Evolutionary conservation across 2,329 filamentous ascomycete species (phyloP).

Genomic region (Phaeophleospora eucalypticola): DNA sequence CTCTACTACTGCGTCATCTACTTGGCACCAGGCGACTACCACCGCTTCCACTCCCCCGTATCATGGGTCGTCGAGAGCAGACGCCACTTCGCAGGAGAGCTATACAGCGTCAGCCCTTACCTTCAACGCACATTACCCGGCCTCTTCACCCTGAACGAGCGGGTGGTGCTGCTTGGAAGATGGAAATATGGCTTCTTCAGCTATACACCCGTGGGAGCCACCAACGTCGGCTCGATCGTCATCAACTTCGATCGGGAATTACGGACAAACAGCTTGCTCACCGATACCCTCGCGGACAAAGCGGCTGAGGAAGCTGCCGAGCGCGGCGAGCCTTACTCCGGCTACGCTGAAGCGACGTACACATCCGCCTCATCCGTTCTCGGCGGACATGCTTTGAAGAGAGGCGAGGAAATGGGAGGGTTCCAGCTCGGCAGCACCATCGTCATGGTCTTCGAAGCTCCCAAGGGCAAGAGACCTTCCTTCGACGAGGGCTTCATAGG

Average conservation of each 20-base stretch:
- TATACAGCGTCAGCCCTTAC: constrained; percentile 93
- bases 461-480: constrained; percentile 55
- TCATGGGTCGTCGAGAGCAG: constrained; percentile 93
- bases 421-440: constrained; percentile 95
- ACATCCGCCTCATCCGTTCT: constrained; percentile 70
- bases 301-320: constrained; percentile 75
- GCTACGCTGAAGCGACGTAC: constrained; percentile 90
- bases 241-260: constrained; percentile 96
- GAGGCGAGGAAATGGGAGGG: constrained; percentile 96
- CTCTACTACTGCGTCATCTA: constrained; percentile 96
- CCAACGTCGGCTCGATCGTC: constrained; percentile 93
- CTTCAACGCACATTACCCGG: constrained; percentile 88
- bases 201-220: constrained; percentile 91
- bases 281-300: constrained; percentile 84
- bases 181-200: constrained; percentile 99
- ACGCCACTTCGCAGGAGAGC: constrained; percentile 94
- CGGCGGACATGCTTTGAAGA: constrained; percentile 74
- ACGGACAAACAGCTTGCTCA: constrained; percentile 84
- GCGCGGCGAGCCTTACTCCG: constrained; percentile 77
- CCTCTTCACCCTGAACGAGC: constrained; percentile 93
- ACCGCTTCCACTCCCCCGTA: constrained; percentile 93
- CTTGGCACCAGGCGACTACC: constrained; percentile 94
- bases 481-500: constrained; percentile 58
- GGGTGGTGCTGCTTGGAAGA: constrained; percentile 84
- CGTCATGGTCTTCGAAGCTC: constrained; percentile 94